These are phyloP conservation scores for Boletellus sp. DNA, from an alignment of 768 basidiomycete genomes.

Conservation along the genomic window DNA sequence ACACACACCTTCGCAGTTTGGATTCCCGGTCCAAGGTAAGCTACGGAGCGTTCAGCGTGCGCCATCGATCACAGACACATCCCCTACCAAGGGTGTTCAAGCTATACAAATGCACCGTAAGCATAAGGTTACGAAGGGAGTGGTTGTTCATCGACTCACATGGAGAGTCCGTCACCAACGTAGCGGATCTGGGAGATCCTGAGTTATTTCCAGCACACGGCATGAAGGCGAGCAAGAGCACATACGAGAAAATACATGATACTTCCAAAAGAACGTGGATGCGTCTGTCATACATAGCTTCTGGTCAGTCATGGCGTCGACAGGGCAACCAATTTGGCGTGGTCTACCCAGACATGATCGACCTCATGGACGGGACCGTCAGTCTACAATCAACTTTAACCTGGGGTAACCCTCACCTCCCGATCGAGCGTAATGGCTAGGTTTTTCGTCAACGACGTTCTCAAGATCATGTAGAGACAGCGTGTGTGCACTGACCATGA, in stretches of 20 bases:
- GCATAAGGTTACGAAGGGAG: background rate
- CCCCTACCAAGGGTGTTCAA: conserved; percentile 11
- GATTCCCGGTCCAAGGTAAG: conserved; percentile 8
- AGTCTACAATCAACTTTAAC: background rate
- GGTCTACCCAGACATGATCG: conserved; percentile 19
- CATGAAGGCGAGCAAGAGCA: background rate
- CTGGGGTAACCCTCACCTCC: conserved; percentile 9
- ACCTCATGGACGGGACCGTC: conserved; percentile 3
- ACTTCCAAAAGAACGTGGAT: conserved; percentile 10
- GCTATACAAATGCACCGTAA: background rate
- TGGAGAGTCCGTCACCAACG: conserved; percentile 16
- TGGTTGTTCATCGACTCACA: conserved; percentile 7
- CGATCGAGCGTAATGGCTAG: conserved; percentile 14
- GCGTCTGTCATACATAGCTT: conserved; percentile 3
- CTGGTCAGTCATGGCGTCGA: background rate
- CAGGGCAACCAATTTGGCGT: background rate
- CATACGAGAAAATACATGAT: conserved; percentile 20
- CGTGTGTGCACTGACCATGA: conserved; percentile 7
- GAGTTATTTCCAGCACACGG: background rate
- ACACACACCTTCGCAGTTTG: conserved; percentile 11
- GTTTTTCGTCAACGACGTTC: background rate
- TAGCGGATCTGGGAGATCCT: conserved; percentile 20
- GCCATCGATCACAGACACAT: background rate
- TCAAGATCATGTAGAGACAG: background rate
- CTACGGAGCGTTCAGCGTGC: background rate